These are phyloP conservation scores for Polychaeton citri DNA, from an alignment of 2,329 filamentous ascomycete species.

Conservation along the genomic window DNA sequence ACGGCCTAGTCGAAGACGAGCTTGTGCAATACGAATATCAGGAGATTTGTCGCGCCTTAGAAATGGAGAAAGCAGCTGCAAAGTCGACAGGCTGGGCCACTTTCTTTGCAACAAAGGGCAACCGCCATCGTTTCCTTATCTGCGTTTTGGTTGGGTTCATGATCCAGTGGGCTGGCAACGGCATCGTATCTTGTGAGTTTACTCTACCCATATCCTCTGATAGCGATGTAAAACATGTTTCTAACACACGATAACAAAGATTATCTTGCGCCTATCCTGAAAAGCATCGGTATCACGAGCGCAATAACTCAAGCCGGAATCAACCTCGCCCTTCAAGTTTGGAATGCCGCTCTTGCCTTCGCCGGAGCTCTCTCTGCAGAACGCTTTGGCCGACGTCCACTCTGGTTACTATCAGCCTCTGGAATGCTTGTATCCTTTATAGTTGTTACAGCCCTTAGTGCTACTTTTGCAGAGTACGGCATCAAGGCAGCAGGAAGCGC, in stretches of 20 bases:
- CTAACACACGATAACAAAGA: neutral
- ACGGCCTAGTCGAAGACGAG: conserved; percentile 43
- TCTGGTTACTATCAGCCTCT: conserved; percentile 29
- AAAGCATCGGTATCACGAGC: conserved; percentile 25
- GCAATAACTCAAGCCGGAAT: conserved; percentile 18
- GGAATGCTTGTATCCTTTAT: conserved; percentile 33
- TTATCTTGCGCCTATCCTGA: conserved; percentile 1
- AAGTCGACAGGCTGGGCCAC: neutral
- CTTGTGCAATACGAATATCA: conserved; percentile 53
- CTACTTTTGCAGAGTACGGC: conserved; percentile 19
- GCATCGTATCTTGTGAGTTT: conserved; percentile 21
- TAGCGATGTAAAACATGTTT: neutral
- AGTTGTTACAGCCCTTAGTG: conserved; percentile 29
- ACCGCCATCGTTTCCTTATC: neutral
- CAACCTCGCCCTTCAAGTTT: conserved; percentile 21
- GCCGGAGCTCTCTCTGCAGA: conserved; percentile 27
- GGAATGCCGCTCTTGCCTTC: conserved; percentile 26
- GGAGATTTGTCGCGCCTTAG: conserved; percentile 35
- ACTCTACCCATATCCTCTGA: neutral
- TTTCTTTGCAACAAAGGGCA: neutral
- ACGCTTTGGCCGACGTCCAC: conserved; percentile 27
- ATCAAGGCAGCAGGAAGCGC: conserved; percentile 21
- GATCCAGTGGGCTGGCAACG: conserved; percentile 27
- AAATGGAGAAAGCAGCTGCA: neutral
- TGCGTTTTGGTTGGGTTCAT: neutral